phyloP scores from a whole-genome alignment of 768 basidiomycete genomes.

The Daedalea quercina region DNA sequence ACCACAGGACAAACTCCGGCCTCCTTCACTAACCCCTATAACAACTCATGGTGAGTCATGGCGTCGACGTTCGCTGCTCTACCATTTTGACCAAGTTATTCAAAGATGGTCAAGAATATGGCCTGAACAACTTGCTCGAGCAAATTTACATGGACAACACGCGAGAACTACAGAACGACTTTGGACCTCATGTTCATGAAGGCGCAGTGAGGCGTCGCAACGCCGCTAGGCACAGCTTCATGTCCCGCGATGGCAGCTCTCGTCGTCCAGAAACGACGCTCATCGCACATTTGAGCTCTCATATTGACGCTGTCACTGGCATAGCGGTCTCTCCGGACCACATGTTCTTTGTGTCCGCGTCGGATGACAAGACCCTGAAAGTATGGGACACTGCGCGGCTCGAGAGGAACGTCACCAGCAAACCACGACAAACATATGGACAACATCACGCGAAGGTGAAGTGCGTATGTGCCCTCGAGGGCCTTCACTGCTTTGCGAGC shows the following conservation, averaged over 20 bases:
- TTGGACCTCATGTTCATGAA: constrained; percentile 83
- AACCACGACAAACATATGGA: constrained; percentile 42
- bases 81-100: neutral
- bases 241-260: constrained; percentile 52
- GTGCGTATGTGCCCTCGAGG: constrained; percentile 75
- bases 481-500: constrained; percentile 83
- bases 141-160: constrained; percentile 84
- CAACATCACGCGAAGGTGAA: constrained; percentile 66
- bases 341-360: constrained; percentile 88
- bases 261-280: constrained; percentile 71
- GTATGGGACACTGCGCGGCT: constrained; percentile 91
- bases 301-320: constrained; percentile 71
- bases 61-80: neutral
- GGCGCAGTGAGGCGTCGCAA: constrained; percentile 77
- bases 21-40: constrained; percentile 53
- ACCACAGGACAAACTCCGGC: constrained; percentile 38
- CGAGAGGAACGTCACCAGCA: constrained; percentile 89
- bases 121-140: constrained; percentile 84
- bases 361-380: constrained; percentile 91
- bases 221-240: constrained; percentile 60
- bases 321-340: constrained; percentile 91
- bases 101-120: constrained; percentile 84
- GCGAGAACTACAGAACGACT: constrained; percentile 82
- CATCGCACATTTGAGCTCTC: constrained; percentile 79
- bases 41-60: constrained; percentile 64